Conservation (phyloP, 73 alveolate genomes). For the Stentor roeselii region DNA sequence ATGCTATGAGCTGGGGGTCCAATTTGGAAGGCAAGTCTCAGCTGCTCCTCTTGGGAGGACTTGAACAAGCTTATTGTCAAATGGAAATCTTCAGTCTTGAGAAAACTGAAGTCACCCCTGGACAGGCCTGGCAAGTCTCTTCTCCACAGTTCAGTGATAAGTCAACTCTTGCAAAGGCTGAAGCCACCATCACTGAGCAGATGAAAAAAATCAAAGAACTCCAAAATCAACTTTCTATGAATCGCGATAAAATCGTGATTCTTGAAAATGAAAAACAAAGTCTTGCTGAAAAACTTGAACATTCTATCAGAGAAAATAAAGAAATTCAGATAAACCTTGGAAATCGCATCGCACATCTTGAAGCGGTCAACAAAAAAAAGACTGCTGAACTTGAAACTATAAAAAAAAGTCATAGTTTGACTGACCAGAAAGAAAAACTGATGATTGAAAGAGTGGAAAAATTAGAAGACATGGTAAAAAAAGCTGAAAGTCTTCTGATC, state of each 20-base stretch:
- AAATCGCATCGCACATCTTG: not conserved
- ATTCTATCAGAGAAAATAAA: not conserved
- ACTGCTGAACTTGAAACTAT: conserved; percentile 10
- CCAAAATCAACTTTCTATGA: conserved; percentile 17
- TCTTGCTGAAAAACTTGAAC: conserved; percentile 11
- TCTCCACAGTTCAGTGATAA: not conserved
- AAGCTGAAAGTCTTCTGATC: conserved; percentile 20
- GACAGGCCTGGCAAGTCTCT: conserved; percentile 15
- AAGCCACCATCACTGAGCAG: conserved; percentile 6
- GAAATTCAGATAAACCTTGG: not conserved
- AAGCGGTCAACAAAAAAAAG: not conserved
- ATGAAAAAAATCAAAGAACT: conserved; percentile 21
- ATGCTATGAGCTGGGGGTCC: conserved; percentile 22
- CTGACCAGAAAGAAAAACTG: not conserved
- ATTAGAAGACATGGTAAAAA: conserved; percentile 25
- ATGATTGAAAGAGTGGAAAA: conserved; percentile 1
- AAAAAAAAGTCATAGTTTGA: not conserved
- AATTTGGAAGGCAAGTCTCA: conserved; percentile 5
- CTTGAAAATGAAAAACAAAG: conserved; percentile 20
- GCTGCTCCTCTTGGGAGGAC: conserved; percentile 17
- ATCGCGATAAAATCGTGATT: conserved; percentile 19
- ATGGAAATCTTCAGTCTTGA: conserved; percentile 21
- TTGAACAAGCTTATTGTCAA: conserved; percentile 7
- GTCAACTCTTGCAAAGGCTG: not conserved
- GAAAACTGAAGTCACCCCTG: conserved; percentile 21